These are phyloP conservation scores for Fusarium nematophilum DNA, from an alignment of 2,329 filamentous ascomycete species.

Conservation along the genomic window DNA sequence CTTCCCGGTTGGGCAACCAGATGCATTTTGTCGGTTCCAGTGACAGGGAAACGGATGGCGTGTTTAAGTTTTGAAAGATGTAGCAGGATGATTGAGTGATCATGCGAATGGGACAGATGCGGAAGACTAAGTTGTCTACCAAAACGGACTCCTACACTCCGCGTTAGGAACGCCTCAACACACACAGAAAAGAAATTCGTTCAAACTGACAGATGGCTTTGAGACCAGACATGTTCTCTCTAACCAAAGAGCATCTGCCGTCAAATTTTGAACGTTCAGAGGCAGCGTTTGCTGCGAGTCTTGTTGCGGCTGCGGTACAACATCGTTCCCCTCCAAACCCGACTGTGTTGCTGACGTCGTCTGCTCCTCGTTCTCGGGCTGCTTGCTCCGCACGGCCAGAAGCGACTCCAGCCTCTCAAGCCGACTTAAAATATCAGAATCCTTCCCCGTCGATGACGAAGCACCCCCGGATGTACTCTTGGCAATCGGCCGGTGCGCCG, in stretches of 20 bases:
- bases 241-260: slow-evolving; percentile 49
- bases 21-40: slow-evolving; percentile 48
- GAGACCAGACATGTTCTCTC: slow-evolving; percentile 47
- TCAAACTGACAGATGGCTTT: slow-evolving; percentile 44
- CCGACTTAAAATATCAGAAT: slow-evolving; percentile 36
- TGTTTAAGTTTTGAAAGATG: slow-evolving; percentile 44
- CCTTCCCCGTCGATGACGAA: slow-evolving; percentile 5
- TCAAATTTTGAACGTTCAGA: slow-evolving; percentile 48
- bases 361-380: slow-evolving; percentile 14
- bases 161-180: slow-evolving; percentile 1
- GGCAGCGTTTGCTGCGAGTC: slow-evolving; percentile 36
- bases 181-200: too few species aligned
- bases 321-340: slow-evolving; percentile 13
- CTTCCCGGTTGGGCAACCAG: slow-evolving; percentile 49
- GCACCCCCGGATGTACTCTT: slow-evolving; percentile 10
- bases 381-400: slow-evolving; percentile 33
- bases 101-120: slow-evolving; percentile 48
- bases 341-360: slow-evolving; percentile 8
- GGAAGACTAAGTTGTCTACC: slow-evolving; percentile 48
- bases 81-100: slow-evolving; percentile 48
- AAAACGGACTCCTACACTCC: slow-evolving; percentile 44
- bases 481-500: slow-evolving; percentile 22
- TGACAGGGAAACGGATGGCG: slow-evolving; percentile 34
- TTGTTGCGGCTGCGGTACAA: neutral
- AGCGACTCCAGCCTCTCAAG: slow-evolving; percentile 44